Percentiles rank a stretch among this genome's conserved stretches.
Conservation (phyloP, 176 grass and related monocot genomes). For the Guadua angustifolia region DNA sequence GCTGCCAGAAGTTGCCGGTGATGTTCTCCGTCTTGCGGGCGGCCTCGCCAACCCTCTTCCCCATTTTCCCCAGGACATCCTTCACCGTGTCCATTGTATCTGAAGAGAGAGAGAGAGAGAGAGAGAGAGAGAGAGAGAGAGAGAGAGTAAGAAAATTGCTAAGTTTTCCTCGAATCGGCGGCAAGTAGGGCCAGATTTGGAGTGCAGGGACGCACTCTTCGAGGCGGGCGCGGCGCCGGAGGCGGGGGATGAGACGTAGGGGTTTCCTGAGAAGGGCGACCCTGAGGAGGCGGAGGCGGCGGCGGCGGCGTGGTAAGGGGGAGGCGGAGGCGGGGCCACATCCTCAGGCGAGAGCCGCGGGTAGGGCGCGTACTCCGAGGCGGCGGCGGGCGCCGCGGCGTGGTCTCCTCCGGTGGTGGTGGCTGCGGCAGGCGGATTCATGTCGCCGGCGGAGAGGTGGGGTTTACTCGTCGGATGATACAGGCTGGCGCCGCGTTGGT, state of each 20-base stretch:
- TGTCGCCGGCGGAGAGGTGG: conserved; percentile 36
- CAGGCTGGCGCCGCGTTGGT: conserved; percentile 2
- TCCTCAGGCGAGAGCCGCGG: conserved; percentile 60
- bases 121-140: no score
- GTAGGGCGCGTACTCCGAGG: conserved; percentile 53
- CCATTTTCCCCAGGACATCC: conserved; percentile 81
- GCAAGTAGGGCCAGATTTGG: conserved; percentile 4
- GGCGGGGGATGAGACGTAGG: conserved; percentile 66
- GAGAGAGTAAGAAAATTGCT: not conserved
- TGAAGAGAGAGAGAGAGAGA: conserved; percentile 15
- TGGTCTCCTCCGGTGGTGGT: conserved; percentile 28
- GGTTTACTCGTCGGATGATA: not conserved
- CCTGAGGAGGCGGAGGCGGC: conserved; percentile 37
- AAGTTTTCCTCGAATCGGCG: not conserved
- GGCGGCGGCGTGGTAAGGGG: conserved; percentile 47
- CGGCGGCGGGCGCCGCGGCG: conserved; percentile 13
- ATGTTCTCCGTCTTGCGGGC: conserved; percentile 91
- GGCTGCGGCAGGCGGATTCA: conserved; percentile 56
- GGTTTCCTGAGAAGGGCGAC: conserved; percentile 65
- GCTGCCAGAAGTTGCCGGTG: conserved; percentile 92
- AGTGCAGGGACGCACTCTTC: conserved; percentile 55
- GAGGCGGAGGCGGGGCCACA: conserved; percentile 58
- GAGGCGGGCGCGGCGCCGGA: conserved; percentile 34
- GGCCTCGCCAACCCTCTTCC: conserved; percentile 83
- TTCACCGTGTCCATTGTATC: conserved; percentile 84